Conservation (phyloP, 805 yeast genomes). For the Cephaloascus fragrans region DNA sequence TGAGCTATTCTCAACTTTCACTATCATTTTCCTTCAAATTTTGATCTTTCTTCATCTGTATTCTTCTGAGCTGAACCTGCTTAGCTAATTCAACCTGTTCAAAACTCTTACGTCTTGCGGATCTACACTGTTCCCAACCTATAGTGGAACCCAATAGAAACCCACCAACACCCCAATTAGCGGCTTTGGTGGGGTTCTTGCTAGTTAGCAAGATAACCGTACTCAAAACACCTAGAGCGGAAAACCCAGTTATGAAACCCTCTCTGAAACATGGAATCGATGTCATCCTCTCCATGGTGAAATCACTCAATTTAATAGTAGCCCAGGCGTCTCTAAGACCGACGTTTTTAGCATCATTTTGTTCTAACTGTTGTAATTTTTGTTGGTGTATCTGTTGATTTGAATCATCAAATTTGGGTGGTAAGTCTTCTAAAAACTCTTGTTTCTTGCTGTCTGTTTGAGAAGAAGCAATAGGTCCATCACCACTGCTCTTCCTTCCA, state of each 20-base stretch:
- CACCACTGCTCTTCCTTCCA: neutral
- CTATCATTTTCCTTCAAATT: conserved; percentile 6
- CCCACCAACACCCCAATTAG: conserved; percentile 80
- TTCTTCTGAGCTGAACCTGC: conserved; percentile 27
- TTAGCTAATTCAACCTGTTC: conserved; percentile 64
- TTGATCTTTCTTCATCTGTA: conserved; percentile 17
- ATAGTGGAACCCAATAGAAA: conserved; percentile 69
- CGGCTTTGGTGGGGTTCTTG: conserved; percentile 49
- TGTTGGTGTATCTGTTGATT: conserved; percentile 4
- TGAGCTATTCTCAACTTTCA: too few species aligned
- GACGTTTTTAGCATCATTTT: too few species aligned
- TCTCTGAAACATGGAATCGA: conserved; percentile 73
- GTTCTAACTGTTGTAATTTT: conserved; percentile 10
- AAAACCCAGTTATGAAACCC: conserved; percentile 67
- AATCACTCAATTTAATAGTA: conserved; percentile 37
- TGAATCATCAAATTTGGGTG: conserved; percentile 38
- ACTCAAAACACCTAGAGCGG: conserved; percentile 62
- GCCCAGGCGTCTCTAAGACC: conserved; percentile 31
- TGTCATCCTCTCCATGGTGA: conserved; percentile 38
- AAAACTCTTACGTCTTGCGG: conserved; percentile 54
- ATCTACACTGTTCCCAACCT: conserved; percentile 91
- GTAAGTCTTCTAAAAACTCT: conserved; percentile 38
- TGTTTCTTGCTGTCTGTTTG: conserved; percentile 6
- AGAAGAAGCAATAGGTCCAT: conserved; percentile 17
- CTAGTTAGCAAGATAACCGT: conserved; percentile 58